These are phyloP conservation scores for Penicillium concentricum DNA, from an alignment of 2,329 filamentous ascomycete species.

Conservation along the genomic window DNA sequence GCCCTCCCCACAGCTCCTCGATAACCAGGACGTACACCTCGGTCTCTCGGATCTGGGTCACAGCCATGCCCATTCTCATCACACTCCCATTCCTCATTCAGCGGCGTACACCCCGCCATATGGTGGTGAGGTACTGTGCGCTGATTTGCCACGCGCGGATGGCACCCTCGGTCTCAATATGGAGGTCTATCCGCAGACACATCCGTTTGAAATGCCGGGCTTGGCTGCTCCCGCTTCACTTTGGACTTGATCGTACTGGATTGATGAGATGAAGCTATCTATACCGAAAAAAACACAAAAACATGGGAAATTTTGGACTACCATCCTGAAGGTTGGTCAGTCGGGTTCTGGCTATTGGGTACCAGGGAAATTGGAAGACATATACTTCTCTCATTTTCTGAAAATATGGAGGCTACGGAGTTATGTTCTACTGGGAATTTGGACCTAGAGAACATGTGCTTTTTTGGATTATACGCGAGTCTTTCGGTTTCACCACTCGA, in stretches of 20 bases:
- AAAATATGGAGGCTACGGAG: background rate
- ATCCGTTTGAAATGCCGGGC: slow-evolving; percentile 33
- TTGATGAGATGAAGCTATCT: background rate
- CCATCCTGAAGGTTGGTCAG: background rate
- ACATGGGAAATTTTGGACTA: background rate
- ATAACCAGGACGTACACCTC: slow-evolving; percentile 32
- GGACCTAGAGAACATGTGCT: background rate
- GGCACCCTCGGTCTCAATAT: slow-evolving; percentile 28
- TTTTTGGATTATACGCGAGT: background rate
- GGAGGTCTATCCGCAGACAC: slow-evolving; percentile 34
- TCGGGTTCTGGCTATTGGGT: slow-evolving; percentile 2
- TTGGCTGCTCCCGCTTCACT: slow-evolving; percentile 36
- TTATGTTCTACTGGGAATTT: background rate
- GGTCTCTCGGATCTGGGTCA: slow-evolving; percentile 31
- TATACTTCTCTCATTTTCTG: background rate
- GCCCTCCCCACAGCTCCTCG: slow-evolving; percentile 37
- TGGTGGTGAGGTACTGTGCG: slow-evolving; percentile 34
- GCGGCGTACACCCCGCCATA: slow-evolving; percentile 41
- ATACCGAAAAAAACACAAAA: background rate
- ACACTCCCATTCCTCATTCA: slow-evolving; percentile 32
- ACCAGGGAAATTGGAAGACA: background rate
- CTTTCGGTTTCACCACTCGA: background rate
- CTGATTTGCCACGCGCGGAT: slow-evolving; percentile 30
- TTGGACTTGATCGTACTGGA: slow-evolving; percentile 37
- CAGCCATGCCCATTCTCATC: slow-evolving; percentile 12